A percentile compares a stretch with the other conserved stretches of the same genome.
These are phyloP conservation scores for Liquidambar formosana DNA, from an alignment of 164 flowering plant species.

Conservation along the genomic window DNA sequence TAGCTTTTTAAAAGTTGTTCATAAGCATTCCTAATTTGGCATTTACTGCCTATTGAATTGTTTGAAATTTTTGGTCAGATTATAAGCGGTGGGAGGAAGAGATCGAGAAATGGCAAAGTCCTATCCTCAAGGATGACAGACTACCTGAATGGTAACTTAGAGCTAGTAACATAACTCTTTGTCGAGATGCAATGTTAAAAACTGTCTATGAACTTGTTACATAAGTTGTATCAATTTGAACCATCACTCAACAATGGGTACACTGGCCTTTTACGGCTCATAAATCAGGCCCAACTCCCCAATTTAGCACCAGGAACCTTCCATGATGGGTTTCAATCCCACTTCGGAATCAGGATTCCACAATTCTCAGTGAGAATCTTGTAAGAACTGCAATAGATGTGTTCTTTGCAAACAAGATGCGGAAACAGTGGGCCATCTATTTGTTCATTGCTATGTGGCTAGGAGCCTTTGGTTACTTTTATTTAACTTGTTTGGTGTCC, in stretches of 20 bases:
- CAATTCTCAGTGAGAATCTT: no score
- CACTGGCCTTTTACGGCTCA: neutral
- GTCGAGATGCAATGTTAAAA: neutral
- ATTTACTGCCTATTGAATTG: neutral
- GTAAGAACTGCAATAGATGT: no score
- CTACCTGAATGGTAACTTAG: conserved; percentile 88
- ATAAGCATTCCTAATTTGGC: neutral
- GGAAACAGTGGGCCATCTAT: no score
- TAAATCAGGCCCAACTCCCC: no score
- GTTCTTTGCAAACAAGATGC: no score
- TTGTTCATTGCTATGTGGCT: no score
- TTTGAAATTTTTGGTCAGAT: conserved; percentile 47
- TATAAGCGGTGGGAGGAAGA: conserved; percentile 98
- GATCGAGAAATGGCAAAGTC: conserved; percentile 95
- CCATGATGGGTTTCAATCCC: no score
- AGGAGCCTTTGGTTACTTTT: no score
- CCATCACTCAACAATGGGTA: neutral
- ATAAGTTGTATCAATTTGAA: neutral
- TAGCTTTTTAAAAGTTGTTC: neutral
- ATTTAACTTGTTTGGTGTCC: no score
- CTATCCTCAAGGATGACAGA: conserved; percentile 71
- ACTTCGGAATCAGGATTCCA: no score
- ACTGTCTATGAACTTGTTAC: neutral
- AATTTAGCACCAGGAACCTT: no score
- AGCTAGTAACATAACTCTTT: neutral